phyloP scores from a whole-genome alignment of 2,329 filamentous ascomycete species.

The Leptographium wingfieldii region DNA sequence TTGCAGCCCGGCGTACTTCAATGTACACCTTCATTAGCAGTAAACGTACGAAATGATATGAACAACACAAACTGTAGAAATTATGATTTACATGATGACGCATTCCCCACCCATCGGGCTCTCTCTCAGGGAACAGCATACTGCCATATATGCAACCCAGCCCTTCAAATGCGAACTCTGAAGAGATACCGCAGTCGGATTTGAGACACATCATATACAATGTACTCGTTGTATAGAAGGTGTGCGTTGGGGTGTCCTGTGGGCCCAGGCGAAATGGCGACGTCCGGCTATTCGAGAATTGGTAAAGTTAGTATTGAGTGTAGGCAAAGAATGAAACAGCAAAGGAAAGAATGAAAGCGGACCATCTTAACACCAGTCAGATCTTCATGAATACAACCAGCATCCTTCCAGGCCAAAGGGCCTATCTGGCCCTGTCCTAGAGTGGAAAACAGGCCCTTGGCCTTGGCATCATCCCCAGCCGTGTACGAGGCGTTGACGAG shows the following conservation, averaged over 20 bases:
- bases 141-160: not conserved
- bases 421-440: slow-evolving; percentile 55
- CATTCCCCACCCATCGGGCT: no score
- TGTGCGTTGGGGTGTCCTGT: slow-evolving; percentile 33
- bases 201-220: slow-evolving; percentile 57
- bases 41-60: no score
- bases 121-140: not conserved
- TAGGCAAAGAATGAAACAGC: not conserved
- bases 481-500: slow-evolving; percentile 43
- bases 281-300: slow-evolving; percentile 21
- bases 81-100: no score
- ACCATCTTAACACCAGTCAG: slow-evolving; percentile 61
- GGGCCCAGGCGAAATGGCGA: slow-evolving; percentile 26
- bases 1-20: no score
- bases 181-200: slow-evolving; percentile 59
- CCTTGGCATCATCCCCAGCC: slow-evolving; percentile 51
- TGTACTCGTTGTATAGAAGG: slow-evolving; percentile 62
- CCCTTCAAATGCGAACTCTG: slow-evolving; percentile 38
- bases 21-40: no score
- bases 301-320: not conserved
- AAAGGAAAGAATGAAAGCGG: slow-evolving; percentile 18
- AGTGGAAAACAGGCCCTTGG: slow-evolving; percentile 50
- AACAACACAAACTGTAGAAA: no score
- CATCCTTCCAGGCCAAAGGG: slow-evolving; percentile 66
- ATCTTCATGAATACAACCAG: slow-evolving; percentile 47